Base-by-base conservation (phyloP, 2,329 filamentous ascomycete species). In the Aaosphaeria pasadenensis region DNA sequence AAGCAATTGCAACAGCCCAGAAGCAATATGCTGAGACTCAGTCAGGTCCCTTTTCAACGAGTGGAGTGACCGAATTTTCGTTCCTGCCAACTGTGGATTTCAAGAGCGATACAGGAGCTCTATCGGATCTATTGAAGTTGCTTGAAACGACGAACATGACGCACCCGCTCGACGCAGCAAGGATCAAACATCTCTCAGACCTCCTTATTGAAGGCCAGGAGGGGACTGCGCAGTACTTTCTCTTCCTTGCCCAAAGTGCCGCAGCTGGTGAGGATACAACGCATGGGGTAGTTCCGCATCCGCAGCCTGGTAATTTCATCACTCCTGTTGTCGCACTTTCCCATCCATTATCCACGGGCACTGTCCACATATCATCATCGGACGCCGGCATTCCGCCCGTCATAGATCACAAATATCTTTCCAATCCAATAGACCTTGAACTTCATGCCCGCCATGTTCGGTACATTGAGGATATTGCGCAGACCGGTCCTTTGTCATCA, bases 391-490 rank as follows among this genome's bases (percentile, higher is more conserved):
- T 49, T 2, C 51, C 61, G 9, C 73, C 74, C 0, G 39, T 50
- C 1, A 71, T 77, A 41, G 70, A 77, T 51, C 66, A 70, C 0
- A 59, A 60, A 9, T 74, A 73, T 30, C 58, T 76, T 13, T 63
- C 65, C 6, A 69, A 77, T 45, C 70, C 73, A 0, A 50, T 72
- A 7, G 75, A 77, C 50, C 48, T 73, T 6, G 67, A 74, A 33
- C 45, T 77, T 7, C 61, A 70, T 1, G 65, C 67, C 1, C 60
- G 66, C 5, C 63, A 68, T 35, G 51, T 64, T 5, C 60, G 62
- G 7, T 69, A 63, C 46, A 53, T 70, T 6, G 65, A 73, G 3
- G 64, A 50, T 3, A 57, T 74, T 30, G 60, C 62, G 4, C 46
- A 57, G 7, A 62, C 70, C 0, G 50, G 59, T 30, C 68, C 72